These are phyloP conservation scores for Plectosphaerella cucumerina DNA, from an alignment of 2,329 filamentous ascomycete species.

Conservation along the genomic window DNA sequence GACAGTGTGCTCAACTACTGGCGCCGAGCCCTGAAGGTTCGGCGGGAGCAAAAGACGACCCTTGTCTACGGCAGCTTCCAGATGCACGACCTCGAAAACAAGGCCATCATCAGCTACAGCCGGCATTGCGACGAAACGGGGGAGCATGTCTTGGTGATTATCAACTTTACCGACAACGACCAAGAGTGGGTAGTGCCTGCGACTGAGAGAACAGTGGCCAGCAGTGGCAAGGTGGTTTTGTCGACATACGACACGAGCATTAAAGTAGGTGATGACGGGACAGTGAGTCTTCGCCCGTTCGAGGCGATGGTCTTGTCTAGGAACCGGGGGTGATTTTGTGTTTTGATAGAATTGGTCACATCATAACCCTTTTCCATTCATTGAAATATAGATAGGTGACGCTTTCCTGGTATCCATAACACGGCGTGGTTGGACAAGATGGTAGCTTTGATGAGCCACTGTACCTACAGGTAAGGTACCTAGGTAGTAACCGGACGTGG, in stretches of 20 bases:
- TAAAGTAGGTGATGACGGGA: background rate
- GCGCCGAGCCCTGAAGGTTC: background rate
- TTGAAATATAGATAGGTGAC: background rate
- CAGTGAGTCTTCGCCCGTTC: background rate
- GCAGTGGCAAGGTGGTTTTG: background rate
- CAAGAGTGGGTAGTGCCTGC: background rate
- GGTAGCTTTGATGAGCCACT: too few relatives aligned
- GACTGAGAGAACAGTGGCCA: background rate
- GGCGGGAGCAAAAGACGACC: background rate
- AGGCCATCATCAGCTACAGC: conserved; percentile 1
- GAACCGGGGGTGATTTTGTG: background rate
- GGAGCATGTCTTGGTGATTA: background rate
- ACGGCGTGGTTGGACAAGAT: too few relatives aligned
- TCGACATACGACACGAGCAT: background rate
- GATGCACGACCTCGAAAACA: background rate
- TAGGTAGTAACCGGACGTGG: background rate
- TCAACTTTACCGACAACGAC: background rate
- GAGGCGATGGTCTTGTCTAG: background rate
- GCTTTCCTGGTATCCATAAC: background rate
- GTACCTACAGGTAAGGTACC: background rate
- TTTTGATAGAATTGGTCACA: background rate
- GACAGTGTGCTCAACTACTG: background rate
- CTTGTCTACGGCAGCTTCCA: background rate
- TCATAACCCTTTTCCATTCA: background rate
- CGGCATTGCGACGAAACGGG: background rate